A percentile compares a stretch with the other conserved stretches of the same genome.
Evolutionary conservation across 2,329 filamentous ascomycete genomes (phyloP).

Genomic region (Verticillium longisporum): DNA sequence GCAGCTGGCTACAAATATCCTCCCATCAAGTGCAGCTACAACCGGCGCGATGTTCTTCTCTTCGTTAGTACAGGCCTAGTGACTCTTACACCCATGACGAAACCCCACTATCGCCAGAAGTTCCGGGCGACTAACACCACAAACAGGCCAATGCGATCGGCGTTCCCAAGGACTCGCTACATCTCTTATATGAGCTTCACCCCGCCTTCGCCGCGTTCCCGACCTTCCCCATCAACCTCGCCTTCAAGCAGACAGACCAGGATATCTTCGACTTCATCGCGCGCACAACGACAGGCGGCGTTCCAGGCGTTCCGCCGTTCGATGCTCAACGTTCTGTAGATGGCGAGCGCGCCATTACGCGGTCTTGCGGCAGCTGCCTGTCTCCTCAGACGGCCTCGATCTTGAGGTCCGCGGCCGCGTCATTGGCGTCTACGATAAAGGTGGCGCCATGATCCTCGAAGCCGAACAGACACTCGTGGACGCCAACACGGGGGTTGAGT

Average conservation of each 20-base stretch:
- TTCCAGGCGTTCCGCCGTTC: slow-evolving; percentile 31
- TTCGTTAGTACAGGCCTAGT: slow-evolving; percentile 20
- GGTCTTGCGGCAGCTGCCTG: slow-evolving; percentile 27
- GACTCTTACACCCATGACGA: background rate
- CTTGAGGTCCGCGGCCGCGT: slow-evolving; percentile 31
- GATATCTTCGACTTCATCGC: slow-evolving; percentile 35
- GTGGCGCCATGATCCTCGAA: slow-evolving; percentile 33
- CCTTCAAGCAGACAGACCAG: slow-evolving; percentile 36
- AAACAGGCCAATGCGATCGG: slow-evolving; percentile 30
- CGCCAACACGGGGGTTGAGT: slow-evolving; percentile 26
- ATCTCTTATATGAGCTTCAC: slow-evolving; percentile 37
- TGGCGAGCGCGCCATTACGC: slow-evolving; percentile 30
- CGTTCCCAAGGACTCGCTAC: slow-evolving; percentile 28
- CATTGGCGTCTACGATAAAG: slow-evolving; percentile 37
- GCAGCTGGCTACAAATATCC: slow-evolving; percentile 28
- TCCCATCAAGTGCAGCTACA: slow-evolving; percentile 30
- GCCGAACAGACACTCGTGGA: slow-evolving; percentile 31
- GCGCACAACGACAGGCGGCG: slow-evolving; percentile 21
- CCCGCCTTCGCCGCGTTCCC: slow-evolving; percentile 36
- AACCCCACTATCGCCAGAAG: background rate
- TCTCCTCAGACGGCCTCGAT: slow-evolving; percentile 24
- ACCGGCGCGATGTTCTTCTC: slow-evolving; percentile 33
- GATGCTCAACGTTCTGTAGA: slow-evolving; percentile 33
- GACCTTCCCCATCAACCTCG: slow-evolving; percentile 38
- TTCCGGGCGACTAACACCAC: background rate